A percentile compares a stretch with the other conserved stretches of the same genome.
These are phyloP conservation scores for Helianthus tuberosus DNA, from an alignment of 129 eudicot species.

Conservation along the genomic window DNA sequence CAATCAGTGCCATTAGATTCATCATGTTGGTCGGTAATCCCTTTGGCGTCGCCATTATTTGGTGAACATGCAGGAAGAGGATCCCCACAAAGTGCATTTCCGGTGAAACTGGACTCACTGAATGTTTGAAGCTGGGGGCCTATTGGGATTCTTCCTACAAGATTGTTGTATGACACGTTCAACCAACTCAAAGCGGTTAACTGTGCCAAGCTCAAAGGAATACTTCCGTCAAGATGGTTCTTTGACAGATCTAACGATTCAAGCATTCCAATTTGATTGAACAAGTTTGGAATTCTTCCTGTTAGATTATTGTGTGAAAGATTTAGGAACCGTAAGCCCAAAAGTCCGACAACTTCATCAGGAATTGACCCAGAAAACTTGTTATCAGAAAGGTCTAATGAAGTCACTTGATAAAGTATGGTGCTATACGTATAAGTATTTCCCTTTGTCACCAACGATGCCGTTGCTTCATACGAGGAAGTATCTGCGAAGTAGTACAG, in stretches of 20 bases:
- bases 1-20: conserved; percentile 17
- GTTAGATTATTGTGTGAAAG: conserved; percentile 35
- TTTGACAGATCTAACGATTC: conserved; percentile 44
- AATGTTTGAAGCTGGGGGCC: conserved; percentile 29
- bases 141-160: conserved; percentile 28
- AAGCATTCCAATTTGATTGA: conserved; percentile 24
- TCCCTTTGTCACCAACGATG: conserved; percentile 33
- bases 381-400: conserved; percentile 43
- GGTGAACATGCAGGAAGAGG: conserved; percentile 17
- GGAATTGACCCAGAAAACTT: conserved; percentile 35
- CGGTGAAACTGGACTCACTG: conserved; percentile 20
- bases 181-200: conserved; percentile 14
- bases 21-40: background rate
- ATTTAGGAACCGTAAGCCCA: conserved; percentile 31
- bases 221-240: conserved; percentile 32
- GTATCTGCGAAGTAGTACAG: too few species aligned
- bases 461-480: background rate
- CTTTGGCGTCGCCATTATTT: background rate
- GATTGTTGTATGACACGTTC: conserved; percentile 26
- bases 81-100: conserved; percentile 29
- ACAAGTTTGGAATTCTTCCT: conserved; percentile 39
- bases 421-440: conserved; percentile 5
- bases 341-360: conserved; percentile 24
- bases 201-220: conserved; percentile 22
- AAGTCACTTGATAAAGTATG: conserved; percentile 16